Conservation (phyloP, 768 basidiomycete genomes). For the Suillus lakei region DNA sequence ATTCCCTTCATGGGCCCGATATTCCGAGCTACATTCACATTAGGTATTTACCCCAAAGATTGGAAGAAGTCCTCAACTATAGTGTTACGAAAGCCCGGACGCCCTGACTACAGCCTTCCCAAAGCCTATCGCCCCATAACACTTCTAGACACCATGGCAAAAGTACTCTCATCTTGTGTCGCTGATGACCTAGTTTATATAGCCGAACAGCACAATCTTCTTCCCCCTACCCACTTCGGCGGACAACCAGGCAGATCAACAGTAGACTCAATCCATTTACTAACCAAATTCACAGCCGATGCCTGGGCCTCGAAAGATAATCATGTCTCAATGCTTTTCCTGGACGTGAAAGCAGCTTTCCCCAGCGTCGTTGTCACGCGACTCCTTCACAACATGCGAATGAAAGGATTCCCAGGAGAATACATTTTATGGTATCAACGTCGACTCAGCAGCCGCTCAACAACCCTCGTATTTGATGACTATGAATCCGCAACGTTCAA, state of each 20-base stretch:
- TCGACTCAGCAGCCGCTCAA: not conserved
- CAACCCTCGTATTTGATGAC: constrained; percentile 29
- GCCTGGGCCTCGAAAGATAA: too few relatives aligned
- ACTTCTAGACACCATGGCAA: constrained; percentile 28
- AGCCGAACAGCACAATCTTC: too few relatives aligned
- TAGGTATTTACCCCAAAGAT: constrained; percentile 29
- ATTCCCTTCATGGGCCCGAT: constrained; percentile 31
- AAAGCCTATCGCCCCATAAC: constrained; percentile 41
- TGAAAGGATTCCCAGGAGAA: not conserved
- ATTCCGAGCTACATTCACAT: constrained; percentile 33
- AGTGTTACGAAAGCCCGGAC: constrained; percentile 39
- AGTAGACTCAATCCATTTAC: too few relatives aligned
- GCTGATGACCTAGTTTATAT: constrained; percentile 4
- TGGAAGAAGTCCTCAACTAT: constrained; percentile 36
- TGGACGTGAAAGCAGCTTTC: too few relatives aligned
- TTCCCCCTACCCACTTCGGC: too few relatives aligned
- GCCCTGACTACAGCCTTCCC: constrained; percentile 35
- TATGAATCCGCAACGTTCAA: constrained; percentile 19
- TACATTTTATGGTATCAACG: constrained; percentile 8
- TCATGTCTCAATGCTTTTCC: too few relatives aligned
- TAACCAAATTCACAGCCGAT: too few relatives aligned
- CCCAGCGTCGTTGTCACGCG: too few relatives aligned
- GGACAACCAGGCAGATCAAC: too few relatives aligned
- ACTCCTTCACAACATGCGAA: not conserved
- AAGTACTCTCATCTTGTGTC: constrained; percentile 15